phyloP scores from a whole-genome alignment of 305 asterid species.

The Solanum hybrid region DNA sequence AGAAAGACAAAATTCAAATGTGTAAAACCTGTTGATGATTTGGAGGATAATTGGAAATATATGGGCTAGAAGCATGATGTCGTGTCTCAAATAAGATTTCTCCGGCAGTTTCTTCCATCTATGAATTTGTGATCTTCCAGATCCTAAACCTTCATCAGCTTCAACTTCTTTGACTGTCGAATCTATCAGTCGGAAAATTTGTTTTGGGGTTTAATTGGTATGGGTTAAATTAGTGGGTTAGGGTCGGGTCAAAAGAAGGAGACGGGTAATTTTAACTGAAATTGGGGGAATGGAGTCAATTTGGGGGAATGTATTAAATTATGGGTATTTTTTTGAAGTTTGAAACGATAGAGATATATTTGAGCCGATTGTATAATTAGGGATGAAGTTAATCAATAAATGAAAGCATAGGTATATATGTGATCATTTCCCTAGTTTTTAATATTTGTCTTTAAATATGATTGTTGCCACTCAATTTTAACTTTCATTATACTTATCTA shows the following conservation, averaged over 20 bases:
- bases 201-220: background rate
- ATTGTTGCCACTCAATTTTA: no score
- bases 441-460: no score
- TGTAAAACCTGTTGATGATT: constrained; percentile 36
- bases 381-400: background rate
- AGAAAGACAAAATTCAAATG: background rate
- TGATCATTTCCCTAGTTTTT: no score
- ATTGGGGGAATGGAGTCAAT: background rate
- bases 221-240: background rate
- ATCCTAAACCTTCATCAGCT: constrained; percentile 20
- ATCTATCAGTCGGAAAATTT: background rate
- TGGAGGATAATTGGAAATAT: constrained; percentile 73
- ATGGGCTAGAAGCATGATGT: constrained; percentile 72
- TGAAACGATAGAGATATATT: background rate
- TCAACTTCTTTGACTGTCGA: background rate
- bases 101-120: constrained; percentile 41
- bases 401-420: no score
- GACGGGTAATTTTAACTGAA: background rate
- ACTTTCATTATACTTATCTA: no score
- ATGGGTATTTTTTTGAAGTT: background rate
- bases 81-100: constrained; percentile 64
- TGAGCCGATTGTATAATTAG: background rate
- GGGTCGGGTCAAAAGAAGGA: background rate
- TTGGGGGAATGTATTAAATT: background rate
- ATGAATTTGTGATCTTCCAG: constrained; percentile 16